These are phyloP conservation scores for Gillenia trifoliata DNA, from an alignment of 306 rosid species.

Conservation along the genomic window DNA sequence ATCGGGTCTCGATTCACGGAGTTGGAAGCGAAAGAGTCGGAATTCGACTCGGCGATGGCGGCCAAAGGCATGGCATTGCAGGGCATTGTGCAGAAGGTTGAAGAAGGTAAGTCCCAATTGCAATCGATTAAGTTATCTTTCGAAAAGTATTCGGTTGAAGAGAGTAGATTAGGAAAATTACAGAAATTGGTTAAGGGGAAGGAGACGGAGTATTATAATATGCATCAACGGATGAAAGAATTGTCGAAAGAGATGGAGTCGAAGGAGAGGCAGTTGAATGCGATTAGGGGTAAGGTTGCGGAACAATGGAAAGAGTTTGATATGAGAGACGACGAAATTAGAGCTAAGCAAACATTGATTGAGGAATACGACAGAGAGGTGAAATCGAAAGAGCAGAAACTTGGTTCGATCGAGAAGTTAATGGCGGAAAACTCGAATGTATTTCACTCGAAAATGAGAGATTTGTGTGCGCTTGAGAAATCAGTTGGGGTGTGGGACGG, in stretches of 20 bases:
- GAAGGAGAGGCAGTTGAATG: background rate
- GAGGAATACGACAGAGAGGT: conserved; percentile 18
- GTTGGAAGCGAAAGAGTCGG: background rate
- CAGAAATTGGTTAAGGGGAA: conserved; percentile 26
- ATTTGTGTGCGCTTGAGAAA: background rate
- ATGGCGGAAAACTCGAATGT: background rate
- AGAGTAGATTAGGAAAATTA: conserved; percentile 3
- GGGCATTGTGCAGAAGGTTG: conserved; percentile 5
- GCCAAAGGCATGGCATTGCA: conserved; percentile 2
- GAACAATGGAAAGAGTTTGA: conserved; percentile 21
- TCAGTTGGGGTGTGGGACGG: background rate
- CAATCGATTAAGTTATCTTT: background rate
- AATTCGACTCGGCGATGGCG: background rate
- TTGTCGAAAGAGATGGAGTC: background rate
- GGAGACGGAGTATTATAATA: conserved; percentile 18
- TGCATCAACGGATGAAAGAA: conserved; percentile 12
- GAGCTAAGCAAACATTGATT: conserved; percentile 3
- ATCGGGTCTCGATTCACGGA: background rate
- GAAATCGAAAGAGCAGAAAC: conserved; percentile 9
- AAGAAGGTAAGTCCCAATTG: background rate
- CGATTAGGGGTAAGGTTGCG: background rate
- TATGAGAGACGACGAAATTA: conserved; percentile 5
- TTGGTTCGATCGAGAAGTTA: conserved; percentile 18
- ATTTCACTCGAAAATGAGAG: background rate
- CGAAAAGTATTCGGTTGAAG: conserved; percentile 27